A percentile compares a stretch with the other conserved stretches of the same genome.
These are phyloP conservation scores for Phaeomoniella chlamydospora DNA, from an alignment of 2,329 filamentous ascomycete species.

Conservation along the genomic window DNA sequence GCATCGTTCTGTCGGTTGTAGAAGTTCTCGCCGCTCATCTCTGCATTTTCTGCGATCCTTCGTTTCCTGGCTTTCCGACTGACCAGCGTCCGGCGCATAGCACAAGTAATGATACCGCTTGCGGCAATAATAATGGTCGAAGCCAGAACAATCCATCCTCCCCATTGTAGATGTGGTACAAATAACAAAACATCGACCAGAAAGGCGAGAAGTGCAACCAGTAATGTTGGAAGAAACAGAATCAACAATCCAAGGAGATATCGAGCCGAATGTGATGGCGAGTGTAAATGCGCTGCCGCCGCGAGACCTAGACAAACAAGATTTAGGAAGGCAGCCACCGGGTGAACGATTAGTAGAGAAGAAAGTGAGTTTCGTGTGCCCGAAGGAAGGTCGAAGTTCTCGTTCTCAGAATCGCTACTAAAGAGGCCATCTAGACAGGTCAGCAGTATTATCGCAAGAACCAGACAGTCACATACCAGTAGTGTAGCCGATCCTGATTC, in stretches of 20 bases:
- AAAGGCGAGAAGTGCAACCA: conserved; percentile 75
- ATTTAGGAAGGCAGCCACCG: conserved; percentile 73
- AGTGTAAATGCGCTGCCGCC: conserved; percentile 69
- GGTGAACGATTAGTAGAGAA: conserved; percentile 80
- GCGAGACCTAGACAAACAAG: conserved; percentile 74
- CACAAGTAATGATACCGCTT: conserved; percentile 75
- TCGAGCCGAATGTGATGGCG: conserved; percentile 74
- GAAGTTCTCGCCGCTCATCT: conserved; percentile 92
- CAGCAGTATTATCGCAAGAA: conserved; percentile 5
- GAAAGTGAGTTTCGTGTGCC: conserved; percentile 57
- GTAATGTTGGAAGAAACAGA: conserved; percentile 68
- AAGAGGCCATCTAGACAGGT: conserved; percentile 30
- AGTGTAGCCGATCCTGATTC: conserved; percentile 71
- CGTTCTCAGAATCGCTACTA: conserved; percentile 23
- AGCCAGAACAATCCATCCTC: conserved; percentile 81
- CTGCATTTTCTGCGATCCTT: conserved; percentile 81
- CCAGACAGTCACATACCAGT: conserved; percentile 45
- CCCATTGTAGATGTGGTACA: conserved; percentile 86
- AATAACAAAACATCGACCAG: conserved; percentile 89
- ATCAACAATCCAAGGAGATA: conserved; percentile 79
- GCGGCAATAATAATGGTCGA: conserved; percentile 75
- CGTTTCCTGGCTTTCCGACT: conserved; percentile 86
- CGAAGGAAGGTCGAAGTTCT: conserved; percentile 50
- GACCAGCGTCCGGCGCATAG: conserved; percentile 84
- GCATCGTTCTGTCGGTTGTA: conserved; percentile 49